Base-by-base conservation (phyloP, 1,139 yeast genomes). In the Zygosaccharomyces sapae region DNA sequence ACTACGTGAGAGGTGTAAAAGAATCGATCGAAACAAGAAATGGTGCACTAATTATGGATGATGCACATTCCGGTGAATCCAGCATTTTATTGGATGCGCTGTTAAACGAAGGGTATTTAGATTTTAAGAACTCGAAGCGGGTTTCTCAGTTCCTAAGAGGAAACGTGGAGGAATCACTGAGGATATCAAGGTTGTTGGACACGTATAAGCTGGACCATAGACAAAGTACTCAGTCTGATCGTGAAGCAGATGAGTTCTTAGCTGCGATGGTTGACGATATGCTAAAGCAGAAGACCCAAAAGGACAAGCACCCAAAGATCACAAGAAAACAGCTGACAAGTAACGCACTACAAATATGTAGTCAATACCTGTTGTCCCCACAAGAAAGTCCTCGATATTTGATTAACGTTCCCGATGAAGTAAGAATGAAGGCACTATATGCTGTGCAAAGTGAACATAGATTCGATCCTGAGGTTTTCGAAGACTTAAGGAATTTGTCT, bases 381-480 rank as follows among this genome's bases (percentile, higher is more conserved):
- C 86, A 86, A 44, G 82, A 83, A 55, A 84, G 95, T 7, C 87
- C 84, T 57, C 85, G 88, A 57, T 83, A 80, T 58, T 73, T 92
- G 41, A 53, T 54, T 22, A 75, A 80, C 47, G 74, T 92, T 44
- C 97, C 98, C 0, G 75, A 76, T 12, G 76, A 77, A 24, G 76
- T 87, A 54, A 76, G 83, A 50, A 68, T 77, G 44, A 73, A 75
- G 34, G 79, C 88, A 30, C 72, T 83, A 33, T 74, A 76, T 46
- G 80, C 88, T 29, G 80, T 90, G 46, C 90, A 85, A 62, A 73
- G 75, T 3, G 89, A 88, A 48, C 92, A 92, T 9, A 76, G 97
- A 59, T 96, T 89, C 67, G 97, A 90, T 66, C 97, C 97, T 0
- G 96, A 86, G 57, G 83, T 90, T 16, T 92, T 92, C 69, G 94